Evolutionary conservation across 2,329 filamentous ascomycete species (phyloP).

Genomic region (Alternaria gansuensis): DNA sequence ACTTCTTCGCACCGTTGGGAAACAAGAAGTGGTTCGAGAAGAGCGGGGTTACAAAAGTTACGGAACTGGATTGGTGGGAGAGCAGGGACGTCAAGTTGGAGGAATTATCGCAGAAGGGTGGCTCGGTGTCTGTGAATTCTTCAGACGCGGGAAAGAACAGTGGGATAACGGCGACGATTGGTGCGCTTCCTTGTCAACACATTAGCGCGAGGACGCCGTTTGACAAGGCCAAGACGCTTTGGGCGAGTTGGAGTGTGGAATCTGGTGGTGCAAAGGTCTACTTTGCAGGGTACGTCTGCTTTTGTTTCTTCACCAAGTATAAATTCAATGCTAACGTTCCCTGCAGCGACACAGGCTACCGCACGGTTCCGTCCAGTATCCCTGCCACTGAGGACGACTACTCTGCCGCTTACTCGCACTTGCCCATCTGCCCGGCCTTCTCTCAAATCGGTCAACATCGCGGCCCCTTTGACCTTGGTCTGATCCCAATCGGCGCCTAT

Average conservation of each 20-base stretch:
- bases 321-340: neutral
- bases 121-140: slow-evolving; percentile 17
- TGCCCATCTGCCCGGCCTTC: slow-evolving; percentile 84
- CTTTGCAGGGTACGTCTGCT: slow-evolving; percentile 70
- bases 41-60: slow-evolving; percentile 76
- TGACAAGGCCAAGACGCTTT: slow-evolving; percentile 80
- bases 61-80: slow-evolving; percentile 96
- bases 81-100: slow-evolving; percentile 75
- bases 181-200: slow-evolving; percentile 87
- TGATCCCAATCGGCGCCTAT: slow-evolving; percentile 95
- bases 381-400: slow-evolving; percentile 74
- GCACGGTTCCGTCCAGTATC: slow-evolving; percentile 72
- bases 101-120: slow-evolving; percentile 12
- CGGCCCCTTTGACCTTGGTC: slow-evolving; percentile 87
- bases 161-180: slow-evolving; percentile 74
- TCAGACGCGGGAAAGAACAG: slow-evolving; percentile 6
- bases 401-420: slow-evolving; percentile 66
- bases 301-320: neutral
- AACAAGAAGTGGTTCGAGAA: slow-evolving; percentile 82
- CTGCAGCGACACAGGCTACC: slow-evolving; percentile 85
- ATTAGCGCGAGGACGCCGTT: slow-evolving; percentile 72
- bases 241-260: slow-evolving; percentile 84
- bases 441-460: slow-evolving; percentile 79
- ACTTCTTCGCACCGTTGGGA: slow-evolving; percentile 88
- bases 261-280: slow-evolving; percentile 81